Evolutionary conservation across 225 moss, liverwort and hornwort species (phyloP).

Genomic region (Takakia lepidozioides): DNA sequence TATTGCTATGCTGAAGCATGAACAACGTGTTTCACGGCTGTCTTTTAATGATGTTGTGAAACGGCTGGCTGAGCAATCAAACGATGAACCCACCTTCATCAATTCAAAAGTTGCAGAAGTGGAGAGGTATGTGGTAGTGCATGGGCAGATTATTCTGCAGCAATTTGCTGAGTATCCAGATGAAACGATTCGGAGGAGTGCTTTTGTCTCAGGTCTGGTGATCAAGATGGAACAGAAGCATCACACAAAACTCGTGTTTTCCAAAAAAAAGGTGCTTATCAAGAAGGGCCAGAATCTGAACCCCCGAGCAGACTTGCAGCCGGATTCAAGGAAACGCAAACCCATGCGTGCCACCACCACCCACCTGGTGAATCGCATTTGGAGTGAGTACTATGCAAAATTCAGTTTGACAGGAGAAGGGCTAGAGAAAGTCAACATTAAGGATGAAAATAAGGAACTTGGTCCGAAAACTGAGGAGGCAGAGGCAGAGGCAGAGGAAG

Average conservation of each 20-base stretch:
- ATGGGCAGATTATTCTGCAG: constrained; percentile 91
- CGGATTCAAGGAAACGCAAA: constrained; percentile 70
- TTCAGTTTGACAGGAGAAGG: constrained; percentile 17
- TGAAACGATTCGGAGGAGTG: constrained; percentile 58
- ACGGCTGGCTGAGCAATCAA: constrained; percentile 47
- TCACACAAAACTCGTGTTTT: constrained; percentile 61
- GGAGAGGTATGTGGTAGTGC: constrained; percentile 89
- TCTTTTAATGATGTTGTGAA: constrained; percentile 80
- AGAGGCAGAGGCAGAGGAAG: constrained; percentile 38
- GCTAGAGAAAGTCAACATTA: constrained; percentile 12
- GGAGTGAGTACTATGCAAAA: constrained; percentile 65
- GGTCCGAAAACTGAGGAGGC: constrained; percentile 23
- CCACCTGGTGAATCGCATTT: constrained; percentile 66
- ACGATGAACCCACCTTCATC: constrained; percentile 49
- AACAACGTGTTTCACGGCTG: constrained; percentile 72
- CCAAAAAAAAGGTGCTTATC: constrained; percentile 44
- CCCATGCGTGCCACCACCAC: constrained; percentile 98
- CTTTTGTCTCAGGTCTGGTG: constrained; percentile 64
- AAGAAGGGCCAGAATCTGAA: constrained; percentile 85
- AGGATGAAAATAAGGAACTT: constrained; percentile 11
- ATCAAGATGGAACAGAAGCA: constrained; percentile 79
- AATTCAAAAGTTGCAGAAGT: constrained; percentile 59
- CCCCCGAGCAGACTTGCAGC: constrained; percentile 67
- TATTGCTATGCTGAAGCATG: constrained; percentile 81
- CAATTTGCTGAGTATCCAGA: constrained; percentile 89